Base-by-base conservation (phyloP, 139 green algal genomes). In the Diplosphaera chodatii region DNA sequence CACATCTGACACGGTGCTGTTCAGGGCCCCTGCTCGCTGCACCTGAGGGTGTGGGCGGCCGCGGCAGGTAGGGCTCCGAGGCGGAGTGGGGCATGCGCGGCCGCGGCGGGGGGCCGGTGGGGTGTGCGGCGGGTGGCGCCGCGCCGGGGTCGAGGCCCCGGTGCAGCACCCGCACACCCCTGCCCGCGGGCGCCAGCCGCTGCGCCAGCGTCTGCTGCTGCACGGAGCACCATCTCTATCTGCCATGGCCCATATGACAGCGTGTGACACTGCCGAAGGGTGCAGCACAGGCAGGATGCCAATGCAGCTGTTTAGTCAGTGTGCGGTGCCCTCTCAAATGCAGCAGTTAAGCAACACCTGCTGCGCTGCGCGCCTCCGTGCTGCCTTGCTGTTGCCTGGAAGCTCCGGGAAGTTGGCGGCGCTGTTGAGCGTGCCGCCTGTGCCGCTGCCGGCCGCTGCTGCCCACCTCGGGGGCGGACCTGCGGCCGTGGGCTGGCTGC, bases 351-450 rank as follows among this genome's bases (percentile, higher is more conserved):
- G 13, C 16, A 59, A 5, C 48, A 18, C 13, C 48, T 59, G 48
- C 70, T 86, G 83, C 27, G 80, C 66, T 25, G 59, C 69, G 0
- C 80, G 72, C 48, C 71, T 64, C 72, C 84, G 86, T 48, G 80
- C 81, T 29, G 78, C 70, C 69, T 86, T 88, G 48, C 59, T 80
- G 15, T 67, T 67, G 23, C 82, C 82, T 74, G 81, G 69, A 40
- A 79, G 68, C 1, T 59, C 48, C 48, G 48, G 48, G 48, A 59
- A 59, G 48, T 59, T 18, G 48, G 13, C 18, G 48, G 48, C 48
- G 48, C 48, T 10, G 6, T 10, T 10, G 37, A n/a, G n/a, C n/a
- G 25, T 59, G 16, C 48, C 48, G 48, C 48, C 48, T 5, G 16
- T 25, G 16, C 3, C 18, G 48, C 16, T 4, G 48, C 48, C 48